phyloP scores from a whole-genome alignment of 257 asterid genomes.

The Lithospermum erythrorhizon region DNA sequence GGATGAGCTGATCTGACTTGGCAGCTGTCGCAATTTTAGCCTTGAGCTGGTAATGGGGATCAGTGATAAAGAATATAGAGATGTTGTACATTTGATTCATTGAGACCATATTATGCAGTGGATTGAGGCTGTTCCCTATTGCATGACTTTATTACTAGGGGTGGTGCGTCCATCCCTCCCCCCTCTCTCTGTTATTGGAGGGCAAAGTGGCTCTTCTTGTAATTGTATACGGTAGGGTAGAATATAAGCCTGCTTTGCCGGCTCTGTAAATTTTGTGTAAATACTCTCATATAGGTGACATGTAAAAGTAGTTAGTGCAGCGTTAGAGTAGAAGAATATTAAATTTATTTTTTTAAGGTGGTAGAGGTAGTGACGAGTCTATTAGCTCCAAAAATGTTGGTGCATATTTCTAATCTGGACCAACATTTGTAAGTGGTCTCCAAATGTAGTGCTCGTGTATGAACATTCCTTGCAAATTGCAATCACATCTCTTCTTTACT shows the following conservation, averaged over 20 bases:
- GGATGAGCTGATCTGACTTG: not conserved
- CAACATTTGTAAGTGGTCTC: too few species aligned
- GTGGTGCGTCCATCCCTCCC: too few species aligned
- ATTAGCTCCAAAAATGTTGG: not conserved
- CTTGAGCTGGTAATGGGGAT: conserved; percentile 14
- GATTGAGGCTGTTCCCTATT: conserved; percentile 30
- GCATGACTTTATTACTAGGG: conserved; percentile 18
- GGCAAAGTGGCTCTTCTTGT: conserved; percentile 37
- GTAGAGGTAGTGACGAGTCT: not conserved
- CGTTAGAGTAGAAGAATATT: conserved; percentile 14
- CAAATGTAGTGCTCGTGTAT: too few species aligned
- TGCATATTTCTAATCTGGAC: too few species aligned
- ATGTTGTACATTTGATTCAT: conserved; percentile 28
- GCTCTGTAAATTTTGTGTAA: conserved; percentile 53
- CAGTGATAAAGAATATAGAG: conserved; percentile 4
- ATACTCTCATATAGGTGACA: conserved; percentile 23
- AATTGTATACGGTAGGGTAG: conserved; percentile 32
- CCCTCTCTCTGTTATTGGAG: conserved; percentile 8
- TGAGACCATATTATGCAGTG: conserved; percentile 25
- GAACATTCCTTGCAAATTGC: too few species aligned
- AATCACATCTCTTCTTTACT: too few species aligned
- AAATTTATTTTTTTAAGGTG: conserved; percentile 6
- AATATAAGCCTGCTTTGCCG: conserved; percentile 20
- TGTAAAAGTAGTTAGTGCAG: conserved; percentile 15
- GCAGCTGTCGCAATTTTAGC: not conserved